Percentiles rank a stretch among this genome's conserved stretches.
phyloP scores from a whole-genome alignment of 768 basidiomycete genomes.

The Serendipita vermifera region DNA sequence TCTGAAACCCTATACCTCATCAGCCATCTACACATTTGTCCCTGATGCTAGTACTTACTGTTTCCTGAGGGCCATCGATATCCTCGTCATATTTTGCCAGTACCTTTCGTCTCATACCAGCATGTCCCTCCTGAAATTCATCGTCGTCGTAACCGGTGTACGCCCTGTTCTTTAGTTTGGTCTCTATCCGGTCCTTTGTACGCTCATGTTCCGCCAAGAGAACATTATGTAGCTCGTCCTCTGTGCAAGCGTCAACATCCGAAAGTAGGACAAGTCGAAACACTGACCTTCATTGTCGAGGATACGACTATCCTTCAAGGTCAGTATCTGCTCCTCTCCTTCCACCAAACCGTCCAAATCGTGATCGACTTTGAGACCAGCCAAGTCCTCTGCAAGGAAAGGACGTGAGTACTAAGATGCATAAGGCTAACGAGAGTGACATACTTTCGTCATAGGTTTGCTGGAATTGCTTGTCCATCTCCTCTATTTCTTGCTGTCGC shows the following conservation, averaged over 20 bases:
- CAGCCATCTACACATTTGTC: neutral
- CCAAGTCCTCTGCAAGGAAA: slow-evolving; percentile 59
- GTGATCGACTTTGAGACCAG: slow-evolving; percentile 91
- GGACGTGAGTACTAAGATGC: neutral
- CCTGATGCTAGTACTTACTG: slow-evolving; percentile 31
- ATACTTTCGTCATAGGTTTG: slow-evolving; percentile 79
- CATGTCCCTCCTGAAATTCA: slow-evolving; percentile 64
- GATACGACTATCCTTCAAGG: slow-evolving; percentile 89
- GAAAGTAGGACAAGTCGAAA: too few species aligned
- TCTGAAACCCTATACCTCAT: slow-evolving; percentile 58
- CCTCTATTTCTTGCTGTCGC: slow-evolving; percentile 70
- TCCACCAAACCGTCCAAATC: slow-evolving; percentile 86
- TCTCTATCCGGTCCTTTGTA: slow-evolving; percentile 60
- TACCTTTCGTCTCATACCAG: slow-evolving; percentile 70
- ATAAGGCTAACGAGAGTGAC: slow-evolving; percentile 21
- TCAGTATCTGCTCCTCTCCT: slow-evolving; percentile 90
- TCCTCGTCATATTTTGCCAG: slow-evolving; percentile 94
- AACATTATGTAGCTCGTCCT: slow-evolving; percentile 95
- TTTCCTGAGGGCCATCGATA: slow-evolving; percentile 58
- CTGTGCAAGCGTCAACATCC: slow-evolving; percentile 28
- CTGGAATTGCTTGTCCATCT: slow-evolving; percentile 63
- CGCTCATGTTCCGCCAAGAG: slow-evolving; percentile 86
- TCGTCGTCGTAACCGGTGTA: slow-evolving; percentile 97
- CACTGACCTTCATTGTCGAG: slow-evolving; percentile 81
- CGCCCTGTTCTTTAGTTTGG: slow-evolving; percentile 77